These are phyloP conservation scores for Daldinia concentrica DNA, from an alignment of 495 filamentous ascomycete genomes.

Conservation along the genomic window DNA sequence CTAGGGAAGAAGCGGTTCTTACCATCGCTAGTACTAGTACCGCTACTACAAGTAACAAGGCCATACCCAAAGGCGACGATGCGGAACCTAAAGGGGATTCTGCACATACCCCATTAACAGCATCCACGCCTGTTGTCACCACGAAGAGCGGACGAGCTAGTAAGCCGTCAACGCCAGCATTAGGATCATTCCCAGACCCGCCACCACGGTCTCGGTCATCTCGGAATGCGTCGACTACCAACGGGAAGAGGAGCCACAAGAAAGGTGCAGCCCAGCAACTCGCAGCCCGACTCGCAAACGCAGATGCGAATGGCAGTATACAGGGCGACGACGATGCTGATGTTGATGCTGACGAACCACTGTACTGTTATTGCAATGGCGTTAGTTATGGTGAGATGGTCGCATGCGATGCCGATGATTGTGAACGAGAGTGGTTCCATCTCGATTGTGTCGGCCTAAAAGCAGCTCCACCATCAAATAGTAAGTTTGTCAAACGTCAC, in stretches of 20 bases:
- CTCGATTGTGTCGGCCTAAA: constrained; percentile 88
- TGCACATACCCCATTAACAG: constrained; percentile 44
- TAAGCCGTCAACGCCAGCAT: constrained; percentile 71
- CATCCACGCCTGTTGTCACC: constrained; percentile 48
- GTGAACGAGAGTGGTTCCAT: constrained; percentile 96
- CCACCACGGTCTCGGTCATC: constrained; percentile 51
- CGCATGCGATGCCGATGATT: constrained; percentile 90
- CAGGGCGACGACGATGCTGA: constrained; percentile 64
- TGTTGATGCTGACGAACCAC: constrained; percentile 80
- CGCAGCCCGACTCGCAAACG: constrained; percentile 47
- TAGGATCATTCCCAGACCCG: constrained; percentile 61
- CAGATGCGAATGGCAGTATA: constrained; percentile 49
- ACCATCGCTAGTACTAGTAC: constrained; percentile 40
- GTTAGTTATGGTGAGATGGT: constrained; percentile 98
- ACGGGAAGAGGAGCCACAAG: constrained; percentile 74
- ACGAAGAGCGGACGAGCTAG: constrained; percentile 66
- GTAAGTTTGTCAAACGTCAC: constrained; percentile 60
- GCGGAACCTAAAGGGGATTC: constrained; percentile 48
- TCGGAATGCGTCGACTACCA: constrained; percentile 45
- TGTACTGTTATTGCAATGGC: constrained; percentile 93
- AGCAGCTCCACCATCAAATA: constrained; percentile 82
- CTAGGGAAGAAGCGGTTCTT: constrained; percentile 43
- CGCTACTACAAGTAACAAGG: constrained; percentile 40
- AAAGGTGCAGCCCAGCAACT: constrained; percentile 64
- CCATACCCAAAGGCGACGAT: constrained; percentile 44